Evolutionary conservation across 2,329 filamentous ascomycete species (phyloP).

Genomic region (Aspergillus sp.): DNA sequence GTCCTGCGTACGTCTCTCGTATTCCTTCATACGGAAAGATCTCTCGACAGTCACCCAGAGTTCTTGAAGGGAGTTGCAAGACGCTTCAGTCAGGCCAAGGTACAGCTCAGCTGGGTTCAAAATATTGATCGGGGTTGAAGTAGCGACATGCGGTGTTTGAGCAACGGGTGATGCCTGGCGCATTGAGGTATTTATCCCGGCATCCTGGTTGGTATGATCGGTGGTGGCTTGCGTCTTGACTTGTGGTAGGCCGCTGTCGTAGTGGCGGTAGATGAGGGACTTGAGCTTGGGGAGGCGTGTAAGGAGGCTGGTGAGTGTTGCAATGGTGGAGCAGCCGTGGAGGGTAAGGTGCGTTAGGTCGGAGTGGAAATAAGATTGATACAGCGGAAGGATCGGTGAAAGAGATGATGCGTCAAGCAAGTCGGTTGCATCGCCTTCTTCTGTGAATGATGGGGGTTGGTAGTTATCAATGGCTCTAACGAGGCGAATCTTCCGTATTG

Average conservation of each 20-base stretch:
- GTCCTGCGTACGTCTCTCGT: background rate
- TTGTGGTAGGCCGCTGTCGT: background rate
- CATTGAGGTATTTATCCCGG: background rate
- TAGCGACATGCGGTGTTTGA: background rate
- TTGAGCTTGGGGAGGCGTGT: background rate
- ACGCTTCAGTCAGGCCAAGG: background rate
- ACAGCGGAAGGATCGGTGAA: background rate
- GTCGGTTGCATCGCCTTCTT: background rate
- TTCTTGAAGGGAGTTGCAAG: background rate
- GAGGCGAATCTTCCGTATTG: background rate
- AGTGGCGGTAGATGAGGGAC: background rate
- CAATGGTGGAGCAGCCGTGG: background rate
- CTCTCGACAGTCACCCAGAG: background rate
- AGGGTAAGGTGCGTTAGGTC: background rate
- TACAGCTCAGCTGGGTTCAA: background rate
- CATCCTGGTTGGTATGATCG: background rate
- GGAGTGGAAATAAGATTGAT: background rate
- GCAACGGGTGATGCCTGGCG: background rate
- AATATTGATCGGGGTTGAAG: background rate
- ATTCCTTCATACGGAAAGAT: background rate
- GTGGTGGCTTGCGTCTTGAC: background rate
- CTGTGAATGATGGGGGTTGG: background rate
- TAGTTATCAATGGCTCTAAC: background rate
- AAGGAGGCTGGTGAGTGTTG: background rate
- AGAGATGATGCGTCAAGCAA: too few species aligned